Evolutionary conservation across 768 basidiomycete species (phyloP).

Genomic region (Tulasnella sp.): DNA sequence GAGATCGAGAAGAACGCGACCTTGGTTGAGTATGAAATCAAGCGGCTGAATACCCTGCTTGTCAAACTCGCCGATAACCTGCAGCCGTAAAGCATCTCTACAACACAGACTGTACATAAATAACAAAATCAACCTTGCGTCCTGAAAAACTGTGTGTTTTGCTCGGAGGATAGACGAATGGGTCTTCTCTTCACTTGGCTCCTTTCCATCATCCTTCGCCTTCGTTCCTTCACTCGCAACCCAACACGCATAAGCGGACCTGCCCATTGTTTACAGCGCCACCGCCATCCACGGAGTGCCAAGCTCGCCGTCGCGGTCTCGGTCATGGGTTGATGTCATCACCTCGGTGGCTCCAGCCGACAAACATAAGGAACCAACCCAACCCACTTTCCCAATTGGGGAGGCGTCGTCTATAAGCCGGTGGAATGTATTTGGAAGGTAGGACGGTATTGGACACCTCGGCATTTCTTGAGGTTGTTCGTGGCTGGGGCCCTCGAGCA

Average conservation of each 20-base stretch:
- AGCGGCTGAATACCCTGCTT: conserved; percentile 44
- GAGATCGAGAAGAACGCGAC: conserved; percentile 53
- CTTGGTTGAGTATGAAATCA: conserved; percentile 48
- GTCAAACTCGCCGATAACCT: conserved; percentile 35
- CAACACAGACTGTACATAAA: no score
- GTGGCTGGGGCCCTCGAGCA: not conserved
- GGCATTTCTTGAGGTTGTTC: not conserved
- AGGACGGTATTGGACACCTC: not conserved
- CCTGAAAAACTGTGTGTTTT: no score
- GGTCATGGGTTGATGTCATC: not conserved
- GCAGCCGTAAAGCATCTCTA: no score
- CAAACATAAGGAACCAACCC: not conserved
- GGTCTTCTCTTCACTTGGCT: no score
- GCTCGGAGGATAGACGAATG: no score
- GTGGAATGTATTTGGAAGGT: not conserved
- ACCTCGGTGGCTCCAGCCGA: not conserved
- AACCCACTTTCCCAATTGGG: not conserved
- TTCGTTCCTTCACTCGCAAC: no score
- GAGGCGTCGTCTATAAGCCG: not conserved
- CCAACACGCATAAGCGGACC: no score
- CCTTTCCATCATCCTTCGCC: no score
- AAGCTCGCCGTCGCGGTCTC: not conserved
- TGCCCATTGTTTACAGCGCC: no score
- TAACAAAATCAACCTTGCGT: no score
- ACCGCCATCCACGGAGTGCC: not conserved